These are phyloP conservation scores for Tanacetum coccineum DNA, from an alignment of 129 eudicot species.

Conservation along the genomic window DNA sequence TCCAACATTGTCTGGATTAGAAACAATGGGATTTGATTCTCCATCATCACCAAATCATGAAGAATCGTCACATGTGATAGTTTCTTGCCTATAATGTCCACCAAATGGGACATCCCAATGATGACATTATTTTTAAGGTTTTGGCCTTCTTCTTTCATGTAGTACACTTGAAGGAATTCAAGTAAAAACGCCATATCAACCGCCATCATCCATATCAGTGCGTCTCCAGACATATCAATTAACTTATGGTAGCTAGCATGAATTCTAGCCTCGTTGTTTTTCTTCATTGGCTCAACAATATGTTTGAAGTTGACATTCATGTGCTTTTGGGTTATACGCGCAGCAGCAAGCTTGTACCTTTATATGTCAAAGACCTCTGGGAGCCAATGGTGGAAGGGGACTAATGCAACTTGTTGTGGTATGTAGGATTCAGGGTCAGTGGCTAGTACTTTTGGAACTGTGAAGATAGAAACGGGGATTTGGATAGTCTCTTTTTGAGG, in stretches of 20 bases:
- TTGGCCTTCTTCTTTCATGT: slow-evolving; percentile 27
- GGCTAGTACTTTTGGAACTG: slow-evolving; percentile 42
- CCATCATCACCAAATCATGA: slow-evolving; percentile 57
- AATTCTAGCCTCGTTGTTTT: slow-evolving; percentile 23
- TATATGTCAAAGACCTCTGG: slow-evolving; percentile 27
- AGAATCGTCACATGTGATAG: slow-evolving; percentile 46
- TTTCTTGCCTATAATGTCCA: slow-evolving; percentile 40
- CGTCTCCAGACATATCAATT: slow-evolving; percentile 32
- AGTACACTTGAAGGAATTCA: slow-evolving; percentile 45
- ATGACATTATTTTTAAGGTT: slow-evolving; percentile 1
- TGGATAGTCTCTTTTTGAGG: slow-evolving; percentile 29
- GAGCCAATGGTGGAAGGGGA: slow-evolving; percentile 54
- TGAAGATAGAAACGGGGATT: slow-evolving; percentile 43
- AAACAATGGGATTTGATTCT: slow-evolving; percentile 67
- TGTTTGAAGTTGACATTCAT: slow-evolving; percentile 13
- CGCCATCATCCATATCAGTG: slow-evolving; percentile 55
- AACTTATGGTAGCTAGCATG: slow-evolving; percentile 49
- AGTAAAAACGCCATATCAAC: slow-evolving; percentile 45
- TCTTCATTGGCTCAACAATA: slow-evolving; percentile 28
- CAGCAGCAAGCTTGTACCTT: slow-evolving; percentile 27
- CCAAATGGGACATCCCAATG: slow-evolving; percentile 45
- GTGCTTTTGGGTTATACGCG: slow-evolving; percentile 26
- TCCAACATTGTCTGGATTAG: slow-evolving; percentile 30
- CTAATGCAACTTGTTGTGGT: slow-evolving; percentile 52
- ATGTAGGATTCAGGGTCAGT: slow-evolving; percentile 37